These are phyloP conservation scores for Trichoderma afroharzianum DNA, from an alignment of 2,329 filamentous ascomycete genomes.

Conservation along the genomic window DNA sequence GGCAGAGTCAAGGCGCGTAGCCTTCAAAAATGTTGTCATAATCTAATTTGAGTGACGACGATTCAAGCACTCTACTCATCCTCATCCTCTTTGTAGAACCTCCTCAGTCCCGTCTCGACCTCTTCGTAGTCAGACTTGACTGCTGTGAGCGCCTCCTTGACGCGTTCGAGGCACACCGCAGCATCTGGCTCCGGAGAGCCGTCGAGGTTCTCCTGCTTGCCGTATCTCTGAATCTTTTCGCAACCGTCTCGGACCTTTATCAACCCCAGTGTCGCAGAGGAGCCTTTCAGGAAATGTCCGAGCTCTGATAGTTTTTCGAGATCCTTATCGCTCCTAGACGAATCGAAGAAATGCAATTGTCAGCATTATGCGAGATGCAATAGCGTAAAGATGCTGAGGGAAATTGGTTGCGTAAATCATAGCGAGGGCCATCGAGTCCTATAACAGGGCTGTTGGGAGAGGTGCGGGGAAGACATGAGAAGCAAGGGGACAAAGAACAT, in stretches of 20 bases:
- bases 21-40: background rate
- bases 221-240: conserved; percentile 94
- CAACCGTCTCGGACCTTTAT: conserved; percentile 88
- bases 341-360: background rate
- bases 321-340: conserved; percentile 59
- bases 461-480: background rate
- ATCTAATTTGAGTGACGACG: background rate
- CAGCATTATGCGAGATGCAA: conserved; percentile 2
- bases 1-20: background rate
- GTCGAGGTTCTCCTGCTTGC: conserved; percentile 75
- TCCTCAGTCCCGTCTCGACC: conserved; percentile 65
- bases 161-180: conserved; percentile 63
- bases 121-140: conserved; percentile 76
- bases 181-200: conserved; percentile 65
- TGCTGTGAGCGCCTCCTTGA: conserved; percentile 64
- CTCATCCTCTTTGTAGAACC: conserved; percentile 52
- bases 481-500: background rate
- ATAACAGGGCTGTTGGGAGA: background rate
- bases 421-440: background rate
- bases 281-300: conserved; percentile 96
- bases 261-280: conserved; percentile 88
- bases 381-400: background rate
- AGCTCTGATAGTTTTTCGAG: conserved; percentile 74
- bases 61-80: conserved; percentile 9
- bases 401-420: background rate